Evolutionary conservation across 345 rosid species (phyloP), one percentile per base, ranked within the genome.

Genomic region (Pistacia integerrima): DNA sequence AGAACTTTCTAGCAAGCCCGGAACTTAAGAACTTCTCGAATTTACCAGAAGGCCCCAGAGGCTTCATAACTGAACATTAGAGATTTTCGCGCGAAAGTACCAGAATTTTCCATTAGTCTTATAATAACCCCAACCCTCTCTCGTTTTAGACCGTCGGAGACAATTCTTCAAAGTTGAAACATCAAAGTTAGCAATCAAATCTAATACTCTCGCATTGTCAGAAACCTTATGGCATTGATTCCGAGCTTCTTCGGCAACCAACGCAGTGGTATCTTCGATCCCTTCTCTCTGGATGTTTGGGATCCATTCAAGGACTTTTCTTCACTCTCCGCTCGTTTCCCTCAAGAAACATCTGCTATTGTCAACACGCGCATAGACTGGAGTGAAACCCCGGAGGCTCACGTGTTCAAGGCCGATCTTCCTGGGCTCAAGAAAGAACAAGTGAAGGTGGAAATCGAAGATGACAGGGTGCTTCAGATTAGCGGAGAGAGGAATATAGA

Each of bases 341-440:
- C 67, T 5, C 66, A 41, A 4, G 76, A 77, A 18, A 72, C 80
- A 38, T 44, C 76, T 0, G 51, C 62, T 57, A 44, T 77, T 16
- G 72, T 46, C 7, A 71, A 66, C 30, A 20, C 80, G 41, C 57
- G 66, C 1, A 51, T 77, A 6, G 76, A 77, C 57, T 71, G 76
- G 80, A 63, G 10, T 49, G 76, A 77, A 25, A 77, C 80, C 22
- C 76, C 80, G 3, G 71, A 77, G 18, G 72, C 66, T 0, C 80
- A 64, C 59, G 65, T 77, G n/a, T 70, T 77, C 51, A 63, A 77
- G 66, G 75, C 71, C 4, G 80, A 70, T 44, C 33, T 77, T 36
- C 75, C 75, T 0, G 80, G 80, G 44, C 56, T 77, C 1, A 64
- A 55, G 75, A 77, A 77, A 28, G 80, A 76, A 68, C 74, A 77